A percentile compares a stretch with the other conserved stretches of the same genome.
Evolutionary conservation across 139 green algal species (phyloP).

Genomic region (Pseudopediastrum boryanum): DNA sequence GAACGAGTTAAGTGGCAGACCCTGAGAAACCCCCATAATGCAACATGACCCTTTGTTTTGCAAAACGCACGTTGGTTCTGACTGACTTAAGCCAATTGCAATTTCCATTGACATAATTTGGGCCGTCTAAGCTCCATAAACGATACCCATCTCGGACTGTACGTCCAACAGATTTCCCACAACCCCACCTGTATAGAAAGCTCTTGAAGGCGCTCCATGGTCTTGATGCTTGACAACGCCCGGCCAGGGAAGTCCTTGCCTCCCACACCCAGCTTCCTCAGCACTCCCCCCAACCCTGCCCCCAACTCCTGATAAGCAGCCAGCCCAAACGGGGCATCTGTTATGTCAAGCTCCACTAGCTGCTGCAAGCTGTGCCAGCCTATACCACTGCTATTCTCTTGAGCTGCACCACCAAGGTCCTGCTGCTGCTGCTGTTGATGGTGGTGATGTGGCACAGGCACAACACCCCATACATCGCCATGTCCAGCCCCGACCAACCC

Average conservation of each 20-base stretch:
- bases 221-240: too few species aligned
- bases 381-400: neutral
- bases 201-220: slow-evolving; percentile 3
- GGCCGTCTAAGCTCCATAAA: too few species aligned
- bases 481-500: neutral
- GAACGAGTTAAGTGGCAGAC: too few species aligned
- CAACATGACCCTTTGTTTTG: too few species aligned
- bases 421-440: neutral
- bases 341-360: neutral
- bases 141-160: too few species aligned
- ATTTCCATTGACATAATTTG: too few species aligned
- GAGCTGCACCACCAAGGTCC: neutral
- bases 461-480: neutral
- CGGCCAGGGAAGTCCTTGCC: neutral
- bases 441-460: neutral
- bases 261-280: neutral
- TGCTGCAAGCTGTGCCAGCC: too few species aligned
- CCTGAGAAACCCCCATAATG: too few species aligned
- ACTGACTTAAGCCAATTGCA: too few species aligned
- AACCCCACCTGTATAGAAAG: slow-evolving; percentile 24
- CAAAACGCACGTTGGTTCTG: too few species aligned
- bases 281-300: neutral
- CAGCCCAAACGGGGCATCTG: neutral
- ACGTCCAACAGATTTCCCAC: too few species aligned
- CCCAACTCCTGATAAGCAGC: slow-evolving; percentile 10